phyloP scores from a whole-genome alignment of 2,329 filamentous ascomycete species.

The Talaromyces sp. region DNA sequence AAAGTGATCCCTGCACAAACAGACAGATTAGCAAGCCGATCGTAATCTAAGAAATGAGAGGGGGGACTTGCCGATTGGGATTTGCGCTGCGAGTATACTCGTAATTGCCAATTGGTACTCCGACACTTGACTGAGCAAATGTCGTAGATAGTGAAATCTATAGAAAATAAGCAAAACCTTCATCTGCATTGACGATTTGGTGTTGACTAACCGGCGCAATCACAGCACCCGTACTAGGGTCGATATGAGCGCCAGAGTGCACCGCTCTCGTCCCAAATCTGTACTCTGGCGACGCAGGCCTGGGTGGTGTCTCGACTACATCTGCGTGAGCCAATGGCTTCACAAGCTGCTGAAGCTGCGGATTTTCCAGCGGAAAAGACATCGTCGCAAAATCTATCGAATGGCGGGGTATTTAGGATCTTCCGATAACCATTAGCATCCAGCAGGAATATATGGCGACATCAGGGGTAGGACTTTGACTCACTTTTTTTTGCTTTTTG shows the following conservation, averaged over 20 bases:
- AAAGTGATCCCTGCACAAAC: constrained; percentile 70
- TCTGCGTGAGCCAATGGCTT: constrained; percentile 18
- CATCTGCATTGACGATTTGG: too few species aligned
- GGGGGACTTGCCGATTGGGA: constrained; percentile 65
- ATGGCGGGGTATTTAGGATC: constrained; percentile 5
- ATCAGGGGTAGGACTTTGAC: neutral
- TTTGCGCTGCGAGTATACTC: constrained; percentile 94
- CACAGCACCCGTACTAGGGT: constrained; percentile 87
- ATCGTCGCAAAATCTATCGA: constrained; percentile 12
- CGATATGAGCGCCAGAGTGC: constrained; percentile 86
- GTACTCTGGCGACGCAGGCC: constrained; percentile 69
- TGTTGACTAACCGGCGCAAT: constrained; percentile 64
- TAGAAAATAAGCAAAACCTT: neutral
- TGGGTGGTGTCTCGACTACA: constrained; percentile 66
- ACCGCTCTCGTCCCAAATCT: constrained; percentile 91
- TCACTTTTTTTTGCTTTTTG: neutral
- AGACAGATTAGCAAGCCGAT: neutral
- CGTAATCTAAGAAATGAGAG: neutral
- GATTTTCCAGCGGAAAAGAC: constrained; percentile 21
- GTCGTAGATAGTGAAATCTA: constrained; percentile 93
- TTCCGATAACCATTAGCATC: neutral
- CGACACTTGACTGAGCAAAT: constrained; percentile 86
- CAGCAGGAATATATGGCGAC: neutral
- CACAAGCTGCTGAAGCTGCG: constrained; percentile 19
- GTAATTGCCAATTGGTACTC: constrained; percentile 80